A percentile compares a stretch with the other conserved stretches of the same genome.
Conservation (phyloP, 345 rosid genomes). For the Salix caprea region DNA sequence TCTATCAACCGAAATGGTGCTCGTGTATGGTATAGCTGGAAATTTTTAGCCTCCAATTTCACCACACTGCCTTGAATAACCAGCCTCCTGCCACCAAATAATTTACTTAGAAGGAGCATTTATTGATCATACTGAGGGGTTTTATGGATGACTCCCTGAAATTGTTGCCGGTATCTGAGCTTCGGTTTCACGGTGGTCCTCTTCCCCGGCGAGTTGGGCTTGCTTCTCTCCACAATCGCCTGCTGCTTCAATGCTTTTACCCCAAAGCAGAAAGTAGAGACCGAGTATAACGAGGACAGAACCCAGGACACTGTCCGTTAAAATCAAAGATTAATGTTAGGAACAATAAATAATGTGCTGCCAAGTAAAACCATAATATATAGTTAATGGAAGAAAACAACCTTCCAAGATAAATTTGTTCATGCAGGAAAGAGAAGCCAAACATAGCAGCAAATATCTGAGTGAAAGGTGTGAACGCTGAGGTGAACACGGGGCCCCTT, state of each 20-base stretch:
- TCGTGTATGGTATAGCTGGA: not conserved
- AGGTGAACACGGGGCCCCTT: constrained; percentile 30
- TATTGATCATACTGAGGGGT: not conserved
- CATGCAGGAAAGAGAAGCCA: constrained; percentile 23
- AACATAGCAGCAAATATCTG: constrained; percentile 30
- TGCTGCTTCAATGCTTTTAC: constrained; percentile 51
- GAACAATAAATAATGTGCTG: not conserved
- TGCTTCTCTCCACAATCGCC: constrained; percentile 31
- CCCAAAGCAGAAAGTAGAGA: constrained; percentile 72
- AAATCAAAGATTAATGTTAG: not conserved
- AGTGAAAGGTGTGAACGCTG: constrained; percentile 25
- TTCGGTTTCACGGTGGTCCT: not conserved
- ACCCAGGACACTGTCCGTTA: constrained; percentile 56
- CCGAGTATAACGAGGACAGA: constrained; percentile 59
- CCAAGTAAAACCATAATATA: not conserved
- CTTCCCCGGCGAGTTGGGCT: constrained; percentile 20
- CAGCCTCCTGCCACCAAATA: not conserved
- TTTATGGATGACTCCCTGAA: not conserved
- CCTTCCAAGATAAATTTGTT: constrained; percentile 31
- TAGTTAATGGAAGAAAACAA: not conserved
- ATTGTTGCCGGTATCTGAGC: not conserved
- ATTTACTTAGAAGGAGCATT: not conserved
- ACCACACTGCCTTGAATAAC: not conserved
- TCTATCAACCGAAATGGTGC: not conserved
- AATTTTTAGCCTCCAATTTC: not conserved